phyloP scores from a whole-genome alignment of 2,329 filamentous ascomycete species.

The Microascus cirrosus region DNA sequence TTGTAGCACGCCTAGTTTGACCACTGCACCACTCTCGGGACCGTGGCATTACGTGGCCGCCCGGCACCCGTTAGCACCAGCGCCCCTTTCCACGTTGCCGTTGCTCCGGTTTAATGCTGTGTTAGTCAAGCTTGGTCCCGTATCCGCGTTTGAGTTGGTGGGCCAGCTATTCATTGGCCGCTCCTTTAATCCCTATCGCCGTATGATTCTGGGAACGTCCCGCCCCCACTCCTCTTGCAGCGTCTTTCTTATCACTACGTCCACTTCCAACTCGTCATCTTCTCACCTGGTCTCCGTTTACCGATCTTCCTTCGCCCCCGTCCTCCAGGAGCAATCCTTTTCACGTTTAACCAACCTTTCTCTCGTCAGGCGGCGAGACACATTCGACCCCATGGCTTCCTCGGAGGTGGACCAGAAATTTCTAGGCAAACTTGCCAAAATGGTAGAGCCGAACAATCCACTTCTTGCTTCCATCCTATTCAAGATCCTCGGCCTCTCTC shows the following conservation, averaged over 20 bases:
- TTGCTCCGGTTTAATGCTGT: not conserved
- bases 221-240: not conserved
- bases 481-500: constrained; percentile 82
- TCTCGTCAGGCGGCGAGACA: not conserved
- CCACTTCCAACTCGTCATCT: not conserved
- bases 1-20: not conserved
- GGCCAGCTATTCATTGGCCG: not conserved
- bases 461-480: constrained; percentile 75
- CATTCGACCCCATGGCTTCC: constrained; percentile 62
- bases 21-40: not conserved
- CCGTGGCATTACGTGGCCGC: not conserved
- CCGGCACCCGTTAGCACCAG: not conserved
- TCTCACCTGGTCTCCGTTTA: not conserved
- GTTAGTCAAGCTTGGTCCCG: not conserved
- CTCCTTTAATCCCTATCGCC: not conserved
- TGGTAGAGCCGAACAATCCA: constrained; percentile 66
- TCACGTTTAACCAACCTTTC: not conserved
- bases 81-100: not conserved
- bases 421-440: constrained; percentile 75
- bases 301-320: not conserved
- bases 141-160: not conserved
- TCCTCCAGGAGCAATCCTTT: not conserved
- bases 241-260: not conserved
- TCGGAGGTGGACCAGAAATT: constrained; percentile 98
- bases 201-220: not conserved